A percentile compares a stretch with the other conserved stretches of the same genome.
These are phyloP conservation scores for Chlamydomonas applanata DNA, from an alignment of 139 green algal species.

Conservation along the genomic window DNA sequence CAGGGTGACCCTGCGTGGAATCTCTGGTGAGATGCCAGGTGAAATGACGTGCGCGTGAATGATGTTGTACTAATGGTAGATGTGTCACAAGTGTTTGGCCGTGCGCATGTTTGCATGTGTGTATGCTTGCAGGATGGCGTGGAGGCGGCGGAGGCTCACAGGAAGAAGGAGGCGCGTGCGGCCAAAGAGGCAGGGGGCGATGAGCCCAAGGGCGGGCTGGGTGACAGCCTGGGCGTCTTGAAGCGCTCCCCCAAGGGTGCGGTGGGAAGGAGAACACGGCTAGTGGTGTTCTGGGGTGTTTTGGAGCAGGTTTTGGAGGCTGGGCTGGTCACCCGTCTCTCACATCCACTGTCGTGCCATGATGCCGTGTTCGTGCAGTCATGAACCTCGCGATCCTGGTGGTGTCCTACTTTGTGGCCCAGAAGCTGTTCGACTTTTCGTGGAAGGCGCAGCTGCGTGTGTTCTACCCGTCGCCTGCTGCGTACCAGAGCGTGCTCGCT, in stretches of 20 bases:
- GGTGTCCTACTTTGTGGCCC: slow-evolving; percentile 65
- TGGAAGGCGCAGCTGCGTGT: slow-evolving; percentile 86
- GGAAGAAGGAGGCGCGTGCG: background rate
- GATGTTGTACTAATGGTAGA: too few species aligned
- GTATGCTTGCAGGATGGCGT: background rate
- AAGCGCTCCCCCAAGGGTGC: slow-evolving; percentile 51
- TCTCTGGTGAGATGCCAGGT: too few species aligned
- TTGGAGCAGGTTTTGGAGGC: too few species aligned
- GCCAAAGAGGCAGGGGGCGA: slow-evolving; percentile 45
- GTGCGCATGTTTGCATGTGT: too few species aligned
- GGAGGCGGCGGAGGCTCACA: background rate
- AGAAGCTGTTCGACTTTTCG: slow-evolving; percentile 84
- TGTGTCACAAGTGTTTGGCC: too few species aligned
- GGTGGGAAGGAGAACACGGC: too few species aligned
- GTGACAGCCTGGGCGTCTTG: slow-evolving; percentile 48
- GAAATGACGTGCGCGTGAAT: too few species aligned
- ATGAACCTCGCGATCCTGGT: slow-evolving; percentile 71
- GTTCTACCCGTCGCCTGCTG: slow-evolving; percentile 63
- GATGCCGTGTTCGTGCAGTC: too few species aligned
- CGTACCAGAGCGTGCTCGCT: slow-evolving; percentile 70
- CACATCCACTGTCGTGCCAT: too few species aligned
- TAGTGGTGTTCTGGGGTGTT: too few species aligned
- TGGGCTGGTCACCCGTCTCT: too few species aligned
- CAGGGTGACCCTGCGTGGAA: too few species aligned
- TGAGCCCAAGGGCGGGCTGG: slow-evolving; percentile 48